phyloP scores from a whole-genome alignment of 306 rosid species.

The Cicer chorassanicum region DNA sequence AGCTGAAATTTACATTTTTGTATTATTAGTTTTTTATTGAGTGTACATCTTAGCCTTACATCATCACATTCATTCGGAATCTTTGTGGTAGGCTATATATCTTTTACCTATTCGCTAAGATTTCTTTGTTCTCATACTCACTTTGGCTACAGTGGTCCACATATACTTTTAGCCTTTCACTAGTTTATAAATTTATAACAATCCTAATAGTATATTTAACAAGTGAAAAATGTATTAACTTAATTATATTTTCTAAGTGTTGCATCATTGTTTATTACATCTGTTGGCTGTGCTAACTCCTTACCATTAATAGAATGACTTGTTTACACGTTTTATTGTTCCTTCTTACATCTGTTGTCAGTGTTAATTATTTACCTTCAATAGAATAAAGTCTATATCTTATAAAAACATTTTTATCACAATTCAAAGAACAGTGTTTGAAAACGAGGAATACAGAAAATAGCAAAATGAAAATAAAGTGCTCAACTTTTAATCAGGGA shows the following conservation, averaged over 20 bases:
- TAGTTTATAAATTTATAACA: constrained; percentile 7
- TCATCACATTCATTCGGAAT: not conserved
- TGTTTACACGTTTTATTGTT: constrained; percentile 10
- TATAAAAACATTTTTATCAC: constrained; percentile 23
- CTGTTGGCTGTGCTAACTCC: not conserved
- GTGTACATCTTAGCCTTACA: too few relatives aligned
- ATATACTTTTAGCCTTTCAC: not conserved
- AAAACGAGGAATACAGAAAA: constrained; percentile 32
- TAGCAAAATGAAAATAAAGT: constrained; percentile 26
- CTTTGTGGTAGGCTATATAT: too few relatives aligned
- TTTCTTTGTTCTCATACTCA: too few relatives aligned
- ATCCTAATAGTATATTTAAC: not conserved
- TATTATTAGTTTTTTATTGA: too few relatives aligned
- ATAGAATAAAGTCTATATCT: constrained; percentile 24
- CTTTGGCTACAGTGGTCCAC: too few relatives aligned
- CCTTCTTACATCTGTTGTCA: not conserved
- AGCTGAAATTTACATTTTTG: too few relatives aligned
- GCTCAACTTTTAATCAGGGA: constrained; percentile 24
- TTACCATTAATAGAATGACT: constrained; percentile 15
- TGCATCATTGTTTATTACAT: constrained; percentile 1
- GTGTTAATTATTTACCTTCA: constrained; percentile 1
- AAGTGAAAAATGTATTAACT: not conserved
- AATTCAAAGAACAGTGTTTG: not conserved
- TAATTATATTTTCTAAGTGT: not conserved
- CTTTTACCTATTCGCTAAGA: too few relatives aligned